A percentile compares a stretch with the other conserved stretches of the same genome.
phyloP scores from a whole-genome alignment of 257 asterid species.

The Verbascum thapsus region DNA sequence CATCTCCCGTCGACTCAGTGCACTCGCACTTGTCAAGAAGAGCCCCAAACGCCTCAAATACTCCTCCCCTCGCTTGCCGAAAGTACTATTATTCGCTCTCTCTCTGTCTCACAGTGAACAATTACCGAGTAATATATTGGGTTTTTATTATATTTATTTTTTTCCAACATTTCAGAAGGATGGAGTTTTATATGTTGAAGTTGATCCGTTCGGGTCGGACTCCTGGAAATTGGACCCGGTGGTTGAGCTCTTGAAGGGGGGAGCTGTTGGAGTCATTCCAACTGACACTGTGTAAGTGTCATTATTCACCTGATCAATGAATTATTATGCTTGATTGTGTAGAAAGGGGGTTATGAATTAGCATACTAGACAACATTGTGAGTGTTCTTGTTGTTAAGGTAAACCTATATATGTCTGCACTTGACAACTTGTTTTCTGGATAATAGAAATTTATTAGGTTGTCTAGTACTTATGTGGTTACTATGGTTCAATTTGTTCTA shows the following conservation, averaged over 20 bases:
- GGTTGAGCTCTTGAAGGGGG: conserved; percentile 71
- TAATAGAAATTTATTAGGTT: conserved; percentile 3
- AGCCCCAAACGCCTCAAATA: conserved; percentile 94
- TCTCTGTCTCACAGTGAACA: neutral
- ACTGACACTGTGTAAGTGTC: conserved; percentile 84
- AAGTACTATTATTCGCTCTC: conserved; percentile 42
- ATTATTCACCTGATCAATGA: neutral
- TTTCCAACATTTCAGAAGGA: conserved; percentile 53
- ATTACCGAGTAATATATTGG: neutral
- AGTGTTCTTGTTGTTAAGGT: neutral
- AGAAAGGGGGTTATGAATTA: conserved; percentile 1
- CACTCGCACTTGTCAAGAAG: conserved; percentile 63
- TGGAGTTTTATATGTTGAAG: conserved; percentile 65
- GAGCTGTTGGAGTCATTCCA: conserved; percentile 98
- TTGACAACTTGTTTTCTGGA: neutral
- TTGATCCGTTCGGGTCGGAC: conserved; percentile 78
- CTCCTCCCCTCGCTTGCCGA: conserved; percentile 72
- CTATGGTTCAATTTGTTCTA: neutral
- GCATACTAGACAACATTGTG: neutral
- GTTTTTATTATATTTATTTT: conserved; percentile 16
- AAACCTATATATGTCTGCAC: neutral
- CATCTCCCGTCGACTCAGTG: conserved; percentile 38
- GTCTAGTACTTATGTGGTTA: neutral
- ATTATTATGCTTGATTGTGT: no score
- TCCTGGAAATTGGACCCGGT: conserved; percentile 88